Evolutionary conservation across 352 stramenopile species (phyloP).

Genomic region (Elongisporangium undulatum): DNA sequence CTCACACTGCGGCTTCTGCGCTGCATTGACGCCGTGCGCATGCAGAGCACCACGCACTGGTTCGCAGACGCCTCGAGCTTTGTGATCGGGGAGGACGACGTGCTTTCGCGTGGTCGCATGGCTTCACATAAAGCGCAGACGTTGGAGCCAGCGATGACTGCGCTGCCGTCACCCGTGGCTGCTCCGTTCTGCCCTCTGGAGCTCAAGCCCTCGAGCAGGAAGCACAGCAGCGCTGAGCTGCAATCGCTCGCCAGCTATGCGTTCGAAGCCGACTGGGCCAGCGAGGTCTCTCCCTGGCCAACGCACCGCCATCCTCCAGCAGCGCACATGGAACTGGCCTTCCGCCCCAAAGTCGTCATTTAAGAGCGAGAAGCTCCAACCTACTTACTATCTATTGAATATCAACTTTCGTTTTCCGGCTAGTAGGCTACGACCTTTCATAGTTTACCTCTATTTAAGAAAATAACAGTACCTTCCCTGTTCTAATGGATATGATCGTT

Average conservation of each 20-base stretch:
- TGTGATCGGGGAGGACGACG: conserved; percentile 63
- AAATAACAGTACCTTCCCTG: not conserved
- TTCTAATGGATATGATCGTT: not conserved
- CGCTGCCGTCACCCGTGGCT: not conserved
- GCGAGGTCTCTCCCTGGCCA: conserved; percentile 12
- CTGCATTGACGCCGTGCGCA: conserved; percentile 73
- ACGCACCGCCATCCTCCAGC: not conserved
- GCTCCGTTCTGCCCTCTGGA: conserved; percentile 40
- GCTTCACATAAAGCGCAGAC: conserved; percentile 1
- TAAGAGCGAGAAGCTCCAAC: conserved; percentile 11
- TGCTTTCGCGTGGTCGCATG: conserved; percentile 13
- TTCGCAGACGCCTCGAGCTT: conserved; percentile 77
- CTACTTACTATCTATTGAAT: conserved; percentile 12
- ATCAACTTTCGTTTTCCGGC: conserved; percentile 9
- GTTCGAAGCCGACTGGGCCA: conserved; percentile 78
- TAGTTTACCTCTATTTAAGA: not conserved
- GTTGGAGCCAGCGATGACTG: not conserved
- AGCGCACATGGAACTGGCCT: not conserved
- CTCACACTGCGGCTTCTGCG: conserved; percentile 71
- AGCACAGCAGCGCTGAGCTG: conserved; percentile 11
- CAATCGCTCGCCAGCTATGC: conserved; percentile 60
- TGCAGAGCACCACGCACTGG: conserved; percentile 26
- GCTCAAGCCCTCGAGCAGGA: conserved; percentile 24
- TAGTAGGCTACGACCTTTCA: not conserved
- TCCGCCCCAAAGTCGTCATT: conserved; percentile 13